These are phyloP conservation scores for Spergularia azorica DNA, from an alignment of 179 eudicot species.

Conservation along the genomic window DNA sequence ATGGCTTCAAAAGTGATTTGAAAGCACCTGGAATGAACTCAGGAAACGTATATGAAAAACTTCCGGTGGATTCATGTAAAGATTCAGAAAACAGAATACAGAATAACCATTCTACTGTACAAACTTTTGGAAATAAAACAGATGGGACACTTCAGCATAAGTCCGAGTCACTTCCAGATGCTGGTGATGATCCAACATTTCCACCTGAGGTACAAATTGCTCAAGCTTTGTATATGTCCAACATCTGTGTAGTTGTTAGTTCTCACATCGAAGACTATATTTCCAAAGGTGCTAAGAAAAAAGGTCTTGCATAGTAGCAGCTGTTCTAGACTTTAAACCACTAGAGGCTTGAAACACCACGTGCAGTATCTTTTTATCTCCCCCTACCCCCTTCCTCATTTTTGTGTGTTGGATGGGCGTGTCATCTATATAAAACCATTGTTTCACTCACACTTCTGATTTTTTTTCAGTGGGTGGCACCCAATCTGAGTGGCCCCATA, in stretches of 20 bases:
- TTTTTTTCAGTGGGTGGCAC: conserved; percentile 87
- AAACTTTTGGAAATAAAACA: conserved; percentile 31
- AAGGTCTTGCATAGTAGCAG: background rate
- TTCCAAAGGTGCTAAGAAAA: background rate
- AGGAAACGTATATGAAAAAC: conserved; percentile 37
- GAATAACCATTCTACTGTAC: conserved; percentile 24
- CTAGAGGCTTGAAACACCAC: background rate
- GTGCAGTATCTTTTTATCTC: background rate
- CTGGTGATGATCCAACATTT: conserved; percentile 58
- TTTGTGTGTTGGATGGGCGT: background rate
- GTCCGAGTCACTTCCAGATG: conserved; percentile 39
- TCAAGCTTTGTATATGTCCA: background rate
- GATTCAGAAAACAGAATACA: conserved; percentile 35
- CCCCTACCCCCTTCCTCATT: background rate
- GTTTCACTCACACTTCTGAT: conserved; percentile 18
- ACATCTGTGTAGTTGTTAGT: conserved; percentile 2
- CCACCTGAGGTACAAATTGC: conserved; percentile 65
- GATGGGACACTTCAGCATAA: conserved; percentile 36
- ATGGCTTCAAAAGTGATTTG: conserved; percentile 43
- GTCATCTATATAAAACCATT: background rate
- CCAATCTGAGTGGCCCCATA: conserved; percentile 78
- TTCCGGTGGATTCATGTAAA: conserved; percentile 43
- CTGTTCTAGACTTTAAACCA: background rate
- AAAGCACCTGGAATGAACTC: conserved; percentile 41
- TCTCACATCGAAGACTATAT: background rate